These are phyloP conservation scores for Fusarium sp. DNA, from an alignment of 2,329 filamentous ascomycete species.

Conservation along the genomic window DNA sequence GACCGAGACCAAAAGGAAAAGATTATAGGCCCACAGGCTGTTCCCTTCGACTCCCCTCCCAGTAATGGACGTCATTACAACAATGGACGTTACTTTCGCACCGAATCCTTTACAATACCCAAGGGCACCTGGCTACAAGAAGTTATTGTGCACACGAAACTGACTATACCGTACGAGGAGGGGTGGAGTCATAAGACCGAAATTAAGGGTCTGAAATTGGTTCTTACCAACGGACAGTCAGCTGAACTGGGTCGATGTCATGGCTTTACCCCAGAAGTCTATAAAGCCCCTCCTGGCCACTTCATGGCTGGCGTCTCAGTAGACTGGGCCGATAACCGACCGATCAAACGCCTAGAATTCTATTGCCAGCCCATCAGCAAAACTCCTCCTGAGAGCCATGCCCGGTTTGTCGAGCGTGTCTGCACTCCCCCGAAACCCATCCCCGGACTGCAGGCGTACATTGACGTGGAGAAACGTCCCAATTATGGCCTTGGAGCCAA, in stretches of 20 bases:
- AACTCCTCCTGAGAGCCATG: not conserved
- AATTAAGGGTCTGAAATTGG: not conserved
- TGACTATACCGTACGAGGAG: not conserved
- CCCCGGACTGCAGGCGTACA: not conserved
- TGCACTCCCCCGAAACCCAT: not conserved
- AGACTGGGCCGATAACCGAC: not conserved
- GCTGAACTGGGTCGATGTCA: not conserved
- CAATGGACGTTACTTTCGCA: too few relatives aligned
- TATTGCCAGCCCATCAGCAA: not conserved
- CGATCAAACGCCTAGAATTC: not conserved
- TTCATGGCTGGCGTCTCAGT: not conserved
- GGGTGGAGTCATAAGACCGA: not conserved
- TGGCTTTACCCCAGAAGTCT: not conserved
- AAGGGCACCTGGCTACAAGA: not conserved
- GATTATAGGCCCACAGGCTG: too few relatives aligned
- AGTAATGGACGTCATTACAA: too few relatives aligned
- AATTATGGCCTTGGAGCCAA: not conserved
- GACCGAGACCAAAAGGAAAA: too few relatives aligned
- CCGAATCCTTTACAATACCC: not conserved
- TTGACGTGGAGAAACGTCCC: not conserved
- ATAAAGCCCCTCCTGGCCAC: not conserved
- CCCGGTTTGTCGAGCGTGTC: not conserved
- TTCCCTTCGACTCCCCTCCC: too few relatives aligned
- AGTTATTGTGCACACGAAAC: not conserved
- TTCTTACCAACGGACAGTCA: not conserved